Conservation (phyloP, 371 early-diverging fungal genomes). For the Fennellomyces sp. region DNA sequence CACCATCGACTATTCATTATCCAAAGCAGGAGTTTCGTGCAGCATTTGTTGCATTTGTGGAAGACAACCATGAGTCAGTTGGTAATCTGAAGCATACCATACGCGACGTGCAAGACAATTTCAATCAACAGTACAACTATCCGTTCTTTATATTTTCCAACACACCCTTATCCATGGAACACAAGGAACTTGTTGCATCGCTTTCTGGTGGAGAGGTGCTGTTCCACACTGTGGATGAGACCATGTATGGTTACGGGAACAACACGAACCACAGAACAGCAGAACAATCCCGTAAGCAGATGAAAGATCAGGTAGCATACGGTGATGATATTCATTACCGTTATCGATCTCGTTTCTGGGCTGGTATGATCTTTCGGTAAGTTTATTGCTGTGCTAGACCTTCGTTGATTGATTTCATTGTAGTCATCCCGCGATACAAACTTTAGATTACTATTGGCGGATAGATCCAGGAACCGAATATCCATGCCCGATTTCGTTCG, state of each 20-base stretch:
- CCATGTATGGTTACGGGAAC: constrained; percentile 28
- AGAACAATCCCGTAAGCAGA: constrained; percentile 17
- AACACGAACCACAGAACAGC: constrained; percentile 26
- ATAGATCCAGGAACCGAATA: constrained; percentile 51
- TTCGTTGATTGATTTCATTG: too few relatives aligned
- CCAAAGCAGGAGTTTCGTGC: constrained; percentile 34
- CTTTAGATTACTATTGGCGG: constrained; percentile 50
- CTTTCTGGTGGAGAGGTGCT: constrained; percentile 16
- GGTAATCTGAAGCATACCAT: constrained; percentile 27
- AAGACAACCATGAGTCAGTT: constrained; percentile 25
- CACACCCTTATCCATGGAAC: constrained; percentile 25
- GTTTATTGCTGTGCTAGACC: too few relatives aligned
- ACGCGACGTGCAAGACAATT: constrained; percentile 37
- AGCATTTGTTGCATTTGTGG: constrained; percentile 36
- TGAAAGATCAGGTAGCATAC: constrained; percentile 27
- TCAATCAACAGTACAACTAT: constrained; percentile 29
- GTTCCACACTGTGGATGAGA: constrained; percentile 26
- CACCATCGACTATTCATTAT: constrained; percentile 21
- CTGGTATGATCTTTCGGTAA: constrained; percentile 44
- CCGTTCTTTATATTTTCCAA: constrained; percentile 42
- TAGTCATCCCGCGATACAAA: constrained; percentile 38
- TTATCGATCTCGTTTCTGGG: constrained; percentile 40
- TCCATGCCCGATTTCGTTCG: constrained; percentile 39
- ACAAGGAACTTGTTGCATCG: constrained; percentile 29
- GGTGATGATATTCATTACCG: constrained; percentile 39